Percentiles rank a stretch among this genome's conserved stretches.
Conservation (phyloP, 768 basidiomycete genomes). For the Coprinopsis sp. region DNA sequence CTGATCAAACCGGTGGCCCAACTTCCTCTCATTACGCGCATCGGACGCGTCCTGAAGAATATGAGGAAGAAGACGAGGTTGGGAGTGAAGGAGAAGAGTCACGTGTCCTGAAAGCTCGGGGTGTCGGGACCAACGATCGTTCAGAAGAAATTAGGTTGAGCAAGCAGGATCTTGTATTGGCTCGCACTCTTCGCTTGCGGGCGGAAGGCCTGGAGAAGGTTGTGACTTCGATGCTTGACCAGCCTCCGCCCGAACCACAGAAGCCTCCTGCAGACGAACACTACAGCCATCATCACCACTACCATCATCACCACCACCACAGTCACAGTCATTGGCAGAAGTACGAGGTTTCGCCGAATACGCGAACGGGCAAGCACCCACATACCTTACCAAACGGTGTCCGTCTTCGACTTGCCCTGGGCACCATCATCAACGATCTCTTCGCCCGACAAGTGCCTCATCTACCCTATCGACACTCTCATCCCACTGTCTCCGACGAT, state of each 20-base stretch:
- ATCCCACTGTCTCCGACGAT: conserved; percentile 7
- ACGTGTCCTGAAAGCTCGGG: conserved; percentile 46
- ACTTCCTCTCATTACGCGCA: conserved; percentile 55
- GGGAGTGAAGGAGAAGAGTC: conserved; percentile 61
- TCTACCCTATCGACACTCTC: conserved; percentile 37
- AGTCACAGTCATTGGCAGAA: conserved; percentile 18
- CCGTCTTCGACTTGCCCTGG: conserved; percentile 67
- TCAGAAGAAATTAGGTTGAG: conserved; percentile 56
- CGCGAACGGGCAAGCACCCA: conserved; percentile 33
- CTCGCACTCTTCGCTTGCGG: conserved; percentile 60
- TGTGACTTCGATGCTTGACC: conserved; percentile 73
- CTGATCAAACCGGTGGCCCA: conserved; percentile 70
- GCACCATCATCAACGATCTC: conserved; percentile 76
- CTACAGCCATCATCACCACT: conserved; percentile 2
- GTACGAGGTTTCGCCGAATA: conserved; percentile 20
- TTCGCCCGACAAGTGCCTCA: conserved; percentile 70
- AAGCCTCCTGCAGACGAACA: conserved; percentile 29
- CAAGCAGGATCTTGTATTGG: conserved; percentile 58
- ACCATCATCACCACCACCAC: conserved; percentile 16
- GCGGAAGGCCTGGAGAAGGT: conserved; percentile 84
- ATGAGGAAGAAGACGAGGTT: conserved; percentile 68
- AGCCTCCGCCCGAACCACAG: conserved; percentile 64
- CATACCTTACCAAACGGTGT: conserved; percentile 79
- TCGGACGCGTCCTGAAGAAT: conserved; percentile 68
- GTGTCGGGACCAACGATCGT: conserved; percentile 40